A percentile compares a stretch with the other conserved stretches of the same genome.
phyloP scores from a whole-genome alignment of 306 rosid genomes.

The Echinosophora koreensis region DNA sequence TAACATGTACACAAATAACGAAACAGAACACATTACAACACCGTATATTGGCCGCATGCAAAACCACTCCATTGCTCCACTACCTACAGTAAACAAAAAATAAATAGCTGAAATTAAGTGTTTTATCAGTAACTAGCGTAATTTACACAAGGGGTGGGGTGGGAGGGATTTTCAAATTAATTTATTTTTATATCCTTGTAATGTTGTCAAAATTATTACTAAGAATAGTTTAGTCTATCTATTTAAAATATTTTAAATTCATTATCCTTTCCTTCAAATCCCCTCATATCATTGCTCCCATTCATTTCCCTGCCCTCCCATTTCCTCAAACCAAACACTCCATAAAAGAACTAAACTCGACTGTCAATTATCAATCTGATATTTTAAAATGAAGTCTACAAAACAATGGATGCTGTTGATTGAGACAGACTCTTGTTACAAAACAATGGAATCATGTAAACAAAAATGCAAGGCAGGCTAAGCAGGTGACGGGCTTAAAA shows the following conservation, averaged over 20 bases:
- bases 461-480: not conserved
- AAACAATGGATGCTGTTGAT: not conserved
- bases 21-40: not conserved
- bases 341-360: not conserved
- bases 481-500: not conserved
- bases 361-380: not conserved
- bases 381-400: not conserved
- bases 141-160: not conserved
- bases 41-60: constrained; percentile 7
- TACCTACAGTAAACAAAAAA: constrained; percentile 21
- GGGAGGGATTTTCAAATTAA: no score
- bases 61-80: constrained; percentile 15
- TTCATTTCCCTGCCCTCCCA: no score
- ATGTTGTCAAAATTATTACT: no score
- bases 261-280: no score
- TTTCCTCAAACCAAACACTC: no score
- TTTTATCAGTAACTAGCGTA: not conserved
- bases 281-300: no score
- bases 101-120: not conserved
- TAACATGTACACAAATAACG: not conserved
- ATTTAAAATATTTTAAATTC: no score
- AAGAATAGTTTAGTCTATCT: no score
- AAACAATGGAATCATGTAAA: not conserved
- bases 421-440: not conserved
- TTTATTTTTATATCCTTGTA: no score